Base-by-base conservation (phyloP, 164 flowering plant species). In the Vitis rotundifolia region DNA sequence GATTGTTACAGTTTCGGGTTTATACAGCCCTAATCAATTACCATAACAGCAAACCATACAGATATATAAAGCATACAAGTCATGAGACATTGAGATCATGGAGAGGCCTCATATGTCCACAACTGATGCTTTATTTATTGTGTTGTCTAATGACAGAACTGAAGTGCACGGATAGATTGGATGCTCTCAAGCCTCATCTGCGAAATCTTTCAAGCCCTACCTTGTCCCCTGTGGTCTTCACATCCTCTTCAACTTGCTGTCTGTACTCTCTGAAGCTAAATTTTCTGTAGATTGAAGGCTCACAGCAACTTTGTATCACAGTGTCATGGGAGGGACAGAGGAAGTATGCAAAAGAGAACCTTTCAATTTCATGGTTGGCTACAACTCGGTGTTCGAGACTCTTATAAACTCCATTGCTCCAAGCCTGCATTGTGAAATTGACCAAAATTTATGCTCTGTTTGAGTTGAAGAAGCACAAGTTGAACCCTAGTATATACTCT, bases 321-420 rank as follows among this genome's bases (percentile, higher is more conserved):
- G 78, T 67, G 11, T 82, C 80, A 15, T 62, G 2, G 0, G 73
- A 51, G 3, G 85, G 83, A 44, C 83, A 77, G 18, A 61, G 70
- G 67, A 82, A 82, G 50, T 63, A 82, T 10, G 83, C 85, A 64
- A 69, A 8, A 2, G 85, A 79, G 16, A 68, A 67, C 53, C 83
- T 79, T 51, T 82, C 85, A 0, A 11, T 59, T 49, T 67, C 63
- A 37, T 48, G n/a, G 51, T n/a, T 51, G 9, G 79, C 63, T 18
- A 77, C 63, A 61, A 79, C 85, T 60, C 80, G 37, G 68, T 82
- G 85, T 58, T 70, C 44, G 12, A 79, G 59, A 59, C 85, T 82
- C 66, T 70, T 79, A 68, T 76, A 82, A 8, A 61, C 59, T 4
- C 66, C 77, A 58, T 82, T 82, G 77, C 85, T 82, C 68, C 75